Conservation (phyloP, 2,329 filamentous ascomycete species). For the Proliferodiscus dingleyae region DNA sequence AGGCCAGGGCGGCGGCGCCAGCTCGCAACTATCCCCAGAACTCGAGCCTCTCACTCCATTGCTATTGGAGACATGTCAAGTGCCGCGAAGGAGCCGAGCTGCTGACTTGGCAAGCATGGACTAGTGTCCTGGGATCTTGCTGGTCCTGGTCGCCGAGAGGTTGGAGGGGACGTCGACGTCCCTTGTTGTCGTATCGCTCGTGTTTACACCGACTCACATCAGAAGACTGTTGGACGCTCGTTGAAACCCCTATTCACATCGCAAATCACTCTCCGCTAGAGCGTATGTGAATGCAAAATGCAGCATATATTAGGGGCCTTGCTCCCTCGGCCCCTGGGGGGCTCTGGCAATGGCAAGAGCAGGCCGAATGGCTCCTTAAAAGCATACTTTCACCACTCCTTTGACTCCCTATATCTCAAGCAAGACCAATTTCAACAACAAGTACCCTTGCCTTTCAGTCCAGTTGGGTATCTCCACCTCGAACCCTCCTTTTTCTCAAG, state of each 20-base stretch:
- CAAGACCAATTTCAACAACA: neutral
- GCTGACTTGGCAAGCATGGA: no score
- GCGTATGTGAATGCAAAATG: neutral
- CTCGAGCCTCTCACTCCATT: no score
- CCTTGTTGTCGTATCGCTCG: neutral
- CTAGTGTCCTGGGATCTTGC: no score
- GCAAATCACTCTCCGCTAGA: no score
- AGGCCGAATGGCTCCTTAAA: neutral
- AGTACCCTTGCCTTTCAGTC: neutral
- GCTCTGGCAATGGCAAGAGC: neutral
- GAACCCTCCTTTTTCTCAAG: neutral
- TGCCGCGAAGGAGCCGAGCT: no score
- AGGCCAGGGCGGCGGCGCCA: neutral
- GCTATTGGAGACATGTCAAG: no score
- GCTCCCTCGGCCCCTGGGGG: neutral
- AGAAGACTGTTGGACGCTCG: neutral
- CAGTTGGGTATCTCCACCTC: neutral
- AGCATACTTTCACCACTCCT: neutral
- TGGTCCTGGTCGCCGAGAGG: no score
- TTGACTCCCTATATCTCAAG: neutral
- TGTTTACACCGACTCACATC: neutral
- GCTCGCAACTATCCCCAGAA: no score
- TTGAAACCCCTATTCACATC: no score
- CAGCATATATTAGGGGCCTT: neutral
- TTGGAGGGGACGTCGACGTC: no score